These are phyloP conservation scores for Tolypocladium pustulatum DNA, from an alignment of 2,329 filamentous ascomycete species.

Conservation along the genomic window DNA sequence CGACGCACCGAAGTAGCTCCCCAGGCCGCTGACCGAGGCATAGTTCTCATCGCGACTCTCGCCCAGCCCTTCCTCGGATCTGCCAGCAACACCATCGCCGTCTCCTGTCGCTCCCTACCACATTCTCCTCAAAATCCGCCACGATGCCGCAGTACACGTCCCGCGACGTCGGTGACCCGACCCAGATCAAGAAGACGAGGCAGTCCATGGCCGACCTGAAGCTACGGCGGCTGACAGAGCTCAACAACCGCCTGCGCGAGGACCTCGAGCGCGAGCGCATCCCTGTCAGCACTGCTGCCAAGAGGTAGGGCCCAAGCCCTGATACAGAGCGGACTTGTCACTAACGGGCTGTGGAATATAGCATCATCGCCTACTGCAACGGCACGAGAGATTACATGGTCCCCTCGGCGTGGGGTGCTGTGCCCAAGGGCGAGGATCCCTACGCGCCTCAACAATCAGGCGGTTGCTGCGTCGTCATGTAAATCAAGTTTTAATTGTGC, in stretches of 20 bases:
- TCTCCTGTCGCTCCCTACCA: constrained; percentile 6
- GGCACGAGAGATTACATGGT: constrained; percentile 99
- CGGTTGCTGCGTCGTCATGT: constrained; percentile 96
- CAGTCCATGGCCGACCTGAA: constrained; percentile 99
- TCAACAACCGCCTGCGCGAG: constrained; percentile 92
- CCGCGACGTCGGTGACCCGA: constrained; percentile 56
- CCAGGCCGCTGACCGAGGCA: not conserved
- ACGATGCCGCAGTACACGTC: constrained; percentile 58
- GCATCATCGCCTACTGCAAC: constrained; percentile 96
- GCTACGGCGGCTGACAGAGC: constrained; percentile 87
- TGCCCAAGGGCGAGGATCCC: constrained; percentile 94
- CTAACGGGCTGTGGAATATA: constrained; percentile 27
- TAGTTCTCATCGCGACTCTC: not conserved
- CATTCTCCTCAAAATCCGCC: constrained; percentile 6
- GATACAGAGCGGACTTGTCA: not conserved
- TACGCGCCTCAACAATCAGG: constrained; percentile 90
- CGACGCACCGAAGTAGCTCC: not conserved
- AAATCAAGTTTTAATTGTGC: constrained; percentile 15
- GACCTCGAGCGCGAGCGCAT: constrained; percentile 93
- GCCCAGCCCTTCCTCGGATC: not conserved
- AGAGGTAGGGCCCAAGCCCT: constrained; percentile 48
- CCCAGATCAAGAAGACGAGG: constrained; percentile 81
- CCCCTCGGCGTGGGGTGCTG: constrained; percentile 87
- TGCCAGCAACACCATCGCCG: not conserved
- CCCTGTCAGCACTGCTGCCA: constrained; percentile 86